Conservation (phyloP, 2,329 filamentous ascomycete species). For the Diaporthe destruens region DNA sequence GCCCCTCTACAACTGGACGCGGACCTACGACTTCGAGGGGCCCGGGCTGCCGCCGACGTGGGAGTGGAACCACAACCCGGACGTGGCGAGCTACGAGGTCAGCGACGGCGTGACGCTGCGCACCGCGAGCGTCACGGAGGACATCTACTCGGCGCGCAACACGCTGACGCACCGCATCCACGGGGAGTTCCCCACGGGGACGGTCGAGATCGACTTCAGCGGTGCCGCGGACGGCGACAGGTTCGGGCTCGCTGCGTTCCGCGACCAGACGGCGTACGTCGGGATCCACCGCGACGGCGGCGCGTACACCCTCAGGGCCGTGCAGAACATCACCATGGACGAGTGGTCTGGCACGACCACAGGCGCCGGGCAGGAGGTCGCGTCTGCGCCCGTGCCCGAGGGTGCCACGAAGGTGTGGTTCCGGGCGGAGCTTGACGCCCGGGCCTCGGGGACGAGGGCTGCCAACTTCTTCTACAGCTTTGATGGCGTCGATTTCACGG, state of each 20-base stretch:
- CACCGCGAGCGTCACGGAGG: slow-evolving; percentile 64
- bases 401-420: slow-evolving; percentile 51
- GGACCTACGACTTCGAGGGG: slow-evolving; percentile 61
- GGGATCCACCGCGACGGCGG: slow-evolving; percentile 58
- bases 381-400: slow-evolving; percentile 39
- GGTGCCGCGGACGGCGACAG: slow-evolving; percentile 65
- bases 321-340: slow-evolving; percentile 48
- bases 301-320: slow-evolving; percentile 48
- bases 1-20: slow-evolving; percentile 47
- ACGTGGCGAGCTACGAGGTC: slow-evolving; percentile 59
- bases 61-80: slow-evolving; percentile 75
- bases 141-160: slow-evolving; percentile 62
- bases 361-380: slow-evolving; percentile 48
- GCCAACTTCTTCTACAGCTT: slow-evolving; percentile 58
- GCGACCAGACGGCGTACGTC: slow-evolving; percentile 66
- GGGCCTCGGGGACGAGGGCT: slow-evolving; percentile 47
- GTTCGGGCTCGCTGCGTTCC: slow-evolving; percentile 64
- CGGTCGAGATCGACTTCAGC: slow-evolving; percentile 62
- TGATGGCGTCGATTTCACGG: slow-evolving; percentile 55
- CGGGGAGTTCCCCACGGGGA: slow-evolving; percentile 60
- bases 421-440: slow-evolving; percentile 52
- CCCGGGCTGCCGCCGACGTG: slow-evolving; percentile 58
- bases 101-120: slow-evolving; percentile 59
- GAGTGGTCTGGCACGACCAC: slow-evolving; percentile 52
- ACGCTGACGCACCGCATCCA: slow-evolving; percentile 62